Evolutionary conservation across 164 flowering plant species (phyloP).

Genomic region (Litsea cubeba): DNA sequence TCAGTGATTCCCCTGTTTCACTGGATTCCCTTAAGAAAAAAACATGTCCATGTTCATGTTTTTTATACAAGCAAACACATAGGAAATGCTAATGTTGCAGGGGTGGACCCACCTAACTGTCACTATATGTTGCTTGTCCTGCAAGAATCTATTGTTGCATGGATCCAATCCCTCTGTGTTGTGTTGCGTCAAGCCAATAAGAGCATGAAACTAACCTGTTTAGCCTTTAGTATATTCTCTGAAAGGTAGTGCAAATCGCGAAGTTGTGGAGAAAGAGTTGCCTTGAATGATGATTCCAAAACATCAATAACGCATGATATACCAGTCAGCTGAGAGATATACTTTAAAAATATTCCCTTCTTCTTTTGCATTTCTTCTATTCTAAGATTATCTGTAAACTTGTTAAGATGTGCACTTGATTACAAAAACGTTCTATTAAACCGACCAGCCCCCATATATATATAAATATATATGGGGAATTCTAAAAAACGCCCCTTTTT

Average conservation of each 20-base stretch:
- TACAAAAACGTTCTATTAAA: neutral
- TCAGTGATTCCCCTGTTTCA: too few species aligned
- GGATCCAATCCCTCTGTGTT: neutral
- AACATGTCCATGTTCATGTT: too few species aligned
- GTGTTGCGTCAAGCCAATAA: neutral
- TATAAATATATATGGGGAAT: too few species aligned
- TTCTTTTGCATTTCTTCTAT: conserved; percentile 47
- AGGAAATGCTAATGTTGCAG: too few species aligned
- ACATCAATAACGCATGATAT: conserved; percentile 72
- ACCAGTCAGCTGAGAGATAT: conserved; percentile 48
- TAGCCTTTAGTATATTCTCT: conserved; percentile 67
- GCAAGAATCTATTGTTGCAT: neutral
- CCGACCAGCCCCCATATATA: too few species aligned
- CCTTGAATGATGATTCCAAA: conserved; percentile 76
- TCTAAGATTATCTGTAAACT: conserved; percentile 48
- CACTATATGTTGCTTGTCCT: neutral
- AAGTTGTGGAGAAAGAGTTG: conserved; percentile 54
- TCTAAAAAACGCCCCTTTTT: too few species aligned
- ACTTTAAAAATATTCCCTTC: conserved; percentile 44
- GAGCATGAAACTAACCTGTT: conserved; percentile 54
- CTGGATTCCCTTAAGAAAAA: too few species aligned
- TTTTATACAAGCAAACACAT: too few species aligned
- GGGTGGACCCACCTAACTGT: neutral
- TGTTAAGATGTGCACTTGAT: conserved; percentile 27
- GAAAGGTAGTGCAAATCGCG: conserved; percentile 73